Base-by-base conservation (phyloP, 2,329 filamentous ascomycete species). In the Dissoconium aciculare region DNA sequence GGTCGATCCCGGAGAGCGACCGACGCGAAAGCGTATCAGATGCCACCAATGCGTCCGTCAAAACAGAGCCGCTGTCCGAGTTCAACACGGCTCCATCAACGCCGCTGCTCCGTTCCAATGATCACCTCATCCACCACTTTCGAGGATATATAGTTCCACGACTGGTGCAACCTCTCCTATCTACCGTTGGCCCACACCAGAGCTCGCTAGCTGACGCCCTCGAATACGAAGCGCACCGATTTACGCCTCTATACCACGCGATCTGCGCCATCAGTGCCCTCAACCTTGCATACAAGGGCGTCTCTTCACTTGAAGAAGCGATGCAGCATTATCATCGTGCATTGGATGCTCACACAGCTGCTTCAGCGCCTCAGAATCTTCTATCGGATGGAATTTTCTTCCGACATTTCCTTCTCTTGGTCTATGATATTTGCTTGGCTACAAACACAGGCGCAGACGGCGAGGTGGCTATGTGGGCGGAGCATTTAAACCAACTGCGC, bases 191-290 rank as follows among this genome's bases (percentile, higher is more conserved):
- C 15, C 26, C 12, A 33, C 37, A 5, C 39, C 38, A 12, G 38
- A 23, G 44, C 4, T 42, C 44, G 9, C 45, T 43, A 2, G 33
- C 30, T 21, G 43, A 50, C 25, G 36, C 46, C 3, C 40, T 51
- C 27, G 46, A 50, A 32, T 23, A 38, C 10, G 51, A 68, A 45
- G 63, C 66, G 16, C 50, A 49, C 17, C 56, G 44, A 13, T 71
- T 69, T 41, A 59, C 58, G 43, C 66, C 66, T 17, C 57, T 71
- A 32, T 62, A 64, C 28, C 63, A 71, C 44, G 66, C 68, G 5
- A 69, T 72, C 39, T 67, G 69, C 55, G 67, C 67, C 4, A 50
- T 72, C n/a, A 65, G 64, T 14, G 64, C 64, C 11, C 56, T 70
- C 26, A 66, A 64, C 41, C 53, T 68, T 26, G 58, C 60, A 13